Base-by-base conservation (phyloP, 2,329 filamentous ascomycete species). In the Fusarium foetens region DNA sequence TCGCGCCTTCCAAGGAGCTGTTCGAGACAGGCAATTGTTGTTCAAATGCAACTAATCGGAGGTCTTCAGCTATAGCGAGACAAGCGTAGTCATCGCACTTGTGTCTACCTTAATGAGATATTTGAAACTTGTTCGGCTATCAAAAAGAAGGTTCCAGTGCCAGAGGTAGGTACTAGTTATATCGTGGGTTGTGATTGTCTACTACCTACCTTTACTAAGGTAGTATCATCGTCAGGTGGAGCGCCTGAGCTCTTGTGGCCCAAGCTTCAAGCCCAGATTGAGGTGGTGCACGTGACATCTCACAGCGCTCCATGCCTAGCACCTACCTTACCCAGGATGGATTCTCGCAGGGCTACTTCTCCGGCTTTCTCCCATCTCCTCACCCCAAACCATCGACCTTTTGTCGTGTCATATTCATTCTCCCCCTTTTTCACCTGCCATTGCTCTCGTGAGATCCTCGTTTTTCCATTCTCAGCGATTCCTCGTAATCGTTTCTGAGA, bases 361-460 rank as follows among this genome's bases (percentile, higher is more conserved):
- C 73, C 65, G 70, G 71, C 71, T 64, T 76, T 75, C 74, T 74
- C 66, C 73, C 69, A 70, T 70, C 74, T 75, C 72, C 65, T 66
- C 72, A 64, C 66, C 51, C 58, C 52, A 55, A 71, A 60, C 63
- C 57, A 67, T 65, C 63, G 69, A 68, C 71, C 65, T 75, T 67
- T 72, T 68, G 75, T 77, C 65, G 73, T 72, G 74, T 75, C 71
- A 74, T 73, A 70, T 58, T 68, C 43, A 43, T 62, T 68, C 59
- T 67, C 66, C 46, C 63, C 72, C 66, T 60, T 42, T 66, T 65
- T 64, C 64, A 51, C 68, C 57, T 65, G 73, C 53, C 59, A 66
- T 68, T 75, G 58, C 54, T 55, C 62, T 63, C 59, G 53, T 66
- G 68, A 76, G 70, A 68, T 70, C 69, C 66, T 67, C 72, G 63